Percentiles rank a stretch among this genome's conserved stretches.
These are phyloP conservation scores for Geotrichum reessii DNA, from an alignment of 1,139 yeast genomes.

Conservation along the genomic window DNA sequence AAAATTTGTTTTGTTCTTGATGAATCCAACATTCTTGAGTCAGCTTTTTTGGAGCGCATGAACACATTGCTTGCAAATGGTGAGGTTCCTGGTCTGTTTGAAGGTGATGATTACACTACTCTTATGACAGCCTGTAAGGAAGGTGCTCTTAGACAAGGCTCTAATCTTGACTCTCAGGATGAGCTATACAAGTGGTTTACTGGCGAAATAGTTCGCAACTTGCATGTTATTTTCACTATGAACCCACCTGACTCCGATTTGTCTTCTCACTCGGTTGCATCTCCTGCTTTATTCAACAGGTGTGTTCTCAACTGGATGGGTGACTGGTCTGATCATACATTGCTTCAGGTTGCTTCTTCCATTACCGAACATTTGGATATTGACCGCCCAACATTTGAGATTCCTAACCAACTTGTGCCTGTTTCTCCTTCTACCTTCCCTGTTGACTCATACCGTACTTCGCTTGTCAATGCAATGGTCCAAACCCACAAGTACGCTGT, in stretches of 20 bases:
- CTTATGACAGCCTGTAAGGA: constrained; percentile 56
- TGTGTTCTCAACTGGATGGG: constrained; percentile 92
- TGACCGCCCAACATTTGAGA: constrained; percentile 42
- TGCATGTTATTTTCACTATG: constrained; percentile 80
- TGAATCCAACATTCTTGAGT: constrained; percentile 69
- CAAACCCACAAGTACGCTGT: constrained; percentile 39
- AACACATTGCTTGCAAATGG: constrained; percentile 88
- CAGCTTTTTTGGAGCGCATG: constrained; percentile 85
- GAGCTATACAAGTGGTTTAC: constrained; percentile 77
- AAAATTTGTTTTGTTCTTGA: constrained; percentile 70
- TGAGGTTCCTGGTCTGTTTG: constrained; percentile 86
- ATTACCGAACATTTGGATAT: constrained; percentile 47
- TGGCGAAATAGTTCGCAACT: constrained; percentile 56
- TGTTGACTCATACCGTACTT: constrained; percentile 41
- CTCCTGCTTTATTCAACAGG: constrained; percentile 88
- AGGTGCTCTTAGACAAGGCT: constrained; percentile 55
- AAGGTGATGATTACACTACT: constrained; percentile 58
- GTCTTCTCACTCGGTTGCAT: constrained; percentile 50
- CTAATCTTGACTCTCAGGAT: constrained; percentile 60
- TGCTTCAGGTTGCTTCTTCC: constrained; percentile 47
- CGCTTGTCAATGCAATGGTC: constrained; percentile 46
- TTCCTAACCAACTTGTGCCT: constrained; percentile 31
- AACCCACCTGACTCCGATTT: constrained; percentile 47
- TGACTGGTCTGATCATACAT: constrained; percentile 57
- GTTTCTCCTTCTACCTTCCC: constrained; percentile 21